Base-by-base conservation (phyloP, 2,329 filamentous ascomycete genomes). In the Neofusicoccum kwambonambiense region DNA sequence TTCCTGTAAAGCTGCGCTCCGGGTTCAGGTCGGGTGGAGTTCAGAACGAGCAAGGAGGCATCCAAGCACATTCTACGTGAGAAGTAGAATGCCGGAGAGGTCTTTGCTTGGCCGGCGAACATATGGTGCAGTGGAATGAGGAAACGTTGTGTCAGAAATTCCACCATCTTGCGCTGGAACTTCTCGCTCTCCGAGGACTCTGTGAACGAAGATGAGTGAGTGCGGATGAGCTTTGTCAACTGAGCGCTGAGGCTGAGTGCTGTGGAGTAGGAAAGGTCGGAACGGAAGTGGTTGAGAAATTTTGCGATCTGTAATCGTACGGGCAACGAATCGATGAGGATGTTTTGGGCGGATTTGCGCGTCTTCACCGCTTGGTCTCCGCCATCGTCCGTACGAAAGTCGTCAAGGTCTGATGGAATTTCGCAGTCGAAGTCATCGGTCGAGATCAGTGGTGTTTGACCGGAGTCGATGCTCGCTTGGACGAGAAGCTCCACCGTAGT, bases 21-120 rank as follows among this genome's bases (percentile, higher is more conserved):
- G 7, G 27, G 56, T 4, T 19, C 31, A 19, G 56, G 42, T 5
- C 47, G 41, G n/a, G 35, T 79, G 72, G 93, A 90, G 74, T 85
- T 90, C 83, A 96, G 88, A 73, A 93, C 89, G 13, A 89, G 86
- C 70, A 68, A 70, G 15, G 79, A 77, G 1, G 76, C 70, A 41
- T 86, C 83, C 2, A 84, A 66, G 66, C 78, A 81, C 7, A 79
- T 73, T 65, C 82, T 84, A 39, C 79, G 76, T 0, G 83, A 85
- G 72, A 80, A 84, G 67, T 83, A 78, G 68, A 80, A 86, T 4
- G 79, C 65, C 0, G 81, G 83, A 57, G 84, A 79, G 1, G 69
- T 67, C 4, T 72, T 76, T 9, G 82, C 79, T 65, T 78, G 73
- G 42, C 71, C 72, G 42, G 79, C 79, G 69, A 82, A 86, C 0